Evolutionary conservation across 345 rosid genomes (phyloP).

Genomic region (Lumnitzera racemosa): DNA sequence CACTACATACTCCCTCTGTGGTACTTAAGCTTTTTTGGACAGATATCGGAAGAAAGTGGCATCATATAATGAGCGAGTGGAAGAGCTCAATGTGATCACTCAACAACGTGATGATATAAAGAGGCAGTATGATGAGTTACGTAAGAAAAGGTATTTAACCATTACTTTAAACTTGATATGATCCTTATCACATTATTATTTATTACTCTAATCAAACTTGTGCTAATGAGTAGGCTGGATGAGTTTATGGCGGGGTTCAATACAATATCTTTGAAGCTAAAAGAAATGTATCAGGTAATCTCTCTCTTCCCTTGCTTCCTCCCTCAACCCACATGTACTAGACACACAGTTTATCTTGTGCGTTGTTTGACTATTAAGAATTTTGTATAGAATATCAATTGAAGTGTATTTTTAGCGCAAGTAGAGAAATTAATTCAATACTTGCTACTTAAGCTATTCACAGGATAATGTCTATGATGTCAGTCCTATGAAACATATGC

Average conservation of each 20-base stretch:
- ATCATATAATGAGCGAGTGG: constrained; percentile 68
- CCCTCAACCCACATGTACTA: no score
- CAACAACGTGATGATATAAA: constrained; percentile 79
- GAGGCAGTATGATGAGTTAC: constrained; percentile 78
- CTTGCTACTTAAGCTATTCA: no score
- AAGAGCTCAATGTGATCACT: constrained; percentile 66
- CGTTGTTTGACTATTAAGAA: not conserved
- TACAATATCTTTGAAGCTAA: constrained; percentile 81
- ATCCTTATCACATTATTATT: not conserved
- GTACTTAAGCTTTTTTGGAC: constrained; percentile 6
- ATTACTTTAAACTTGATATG: not conserved
- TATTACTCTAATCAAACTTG: constrained; percentile 13
- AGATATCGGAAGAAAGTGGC: constrained; percentile 78
- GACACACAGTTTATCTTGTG: not conserved
- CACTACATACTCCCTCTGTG: constrained; percentile 4
- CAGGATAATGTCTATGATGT: no score
- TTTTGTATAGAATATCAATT: no score
- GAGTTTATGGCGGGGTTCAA: constrained; percentile 98
- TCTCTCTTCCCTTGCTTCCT: not conserved
- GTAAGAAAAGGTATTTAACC: constrained; percentile 62
- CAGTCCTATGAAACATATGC: no score
- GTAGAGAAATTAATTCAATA: no score
- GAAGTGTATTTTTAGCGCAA: no score
- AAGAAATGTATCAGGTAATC: constrained; percentile 99
- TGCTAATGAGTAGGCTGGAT: constrained; percentile 57